Evolutionary conservation across 2,329 filamentous ascomycete genomes (phyloP).

Genomic region (Ampelomyces quisqualis): DNA sequence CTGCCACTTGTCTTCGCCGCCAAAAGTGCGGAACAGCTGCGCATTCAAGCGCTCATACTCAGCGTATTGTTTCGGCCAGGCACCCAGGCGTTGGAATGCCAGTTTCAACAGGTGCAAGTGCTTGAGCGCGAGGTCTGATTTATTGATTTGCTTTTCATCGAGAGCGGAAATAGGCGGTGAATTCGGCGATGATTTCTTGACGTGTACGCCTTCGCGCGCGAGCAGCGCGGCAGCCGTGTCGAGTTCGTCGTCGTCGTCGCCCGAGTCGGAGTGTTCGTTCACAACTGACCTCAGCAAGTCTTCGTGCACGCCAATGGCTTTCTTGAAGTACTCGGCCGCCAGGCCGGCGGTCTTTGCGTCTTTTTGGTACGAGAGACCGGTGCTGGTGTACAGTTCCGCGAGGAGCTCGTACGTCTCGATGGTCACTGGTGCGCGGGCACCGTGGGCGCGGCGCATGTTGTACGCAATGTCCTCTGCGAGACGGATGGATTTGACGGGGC

Average conservation of each 20-base stretch:
- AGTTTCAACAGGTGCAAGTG: conserved; percentile 44
- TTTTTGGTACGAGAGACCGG: conserved; percentile 43
- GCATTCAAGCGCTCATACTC: conserved; percentile 53
- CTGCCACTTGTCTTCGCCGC: conserved; percentile 40
- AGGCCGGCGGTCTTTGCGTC: conserved; percentile 39
- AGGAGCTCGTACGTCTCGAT: conserved; percentile 54
- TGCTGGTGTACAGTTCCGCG: conserved; percentile 52
- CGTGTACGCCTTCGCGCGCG: conserved; percentile 37
- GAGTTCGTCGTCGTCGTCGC: conserved; percentile 37
- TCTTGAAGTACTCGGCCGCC: conserved; percentile 45
- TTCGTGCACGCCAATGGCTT: conserved; percentile 36
- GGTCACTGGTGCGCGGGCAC: conserved; percentile 50
- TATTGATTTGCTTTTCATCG: conserved; percentile 31
- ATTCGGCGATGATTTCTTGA: conserved; percentile 25
- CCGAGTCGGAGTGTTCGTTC: conserved; percentile 15
- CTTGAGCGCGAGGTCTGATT: conserved; percentile 28
- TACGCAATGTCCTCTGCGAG: conserved; percentile 58
- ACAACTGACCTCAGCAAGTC: conserved; percentile 38
- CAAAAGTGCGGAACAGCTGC: conserved; percentile 47
- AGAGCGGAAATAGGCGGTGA: conserved; percentile 28
- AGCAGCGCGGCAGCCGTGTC: conserved; percentile 43
- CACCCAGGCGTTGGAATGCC: conserved; percentile 47
- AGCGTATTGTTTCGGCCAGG: conserved; percentile 51
- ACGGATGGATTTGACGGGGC: conserved; percentile 43
- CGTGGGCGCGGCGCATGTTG: conserved; percentile 57